These are phyloP conservation scores for Boletus vermiculosoides DNA, from an alignment of 768 basidiomycete genomes.

Conservation along the genomic window DNA sequence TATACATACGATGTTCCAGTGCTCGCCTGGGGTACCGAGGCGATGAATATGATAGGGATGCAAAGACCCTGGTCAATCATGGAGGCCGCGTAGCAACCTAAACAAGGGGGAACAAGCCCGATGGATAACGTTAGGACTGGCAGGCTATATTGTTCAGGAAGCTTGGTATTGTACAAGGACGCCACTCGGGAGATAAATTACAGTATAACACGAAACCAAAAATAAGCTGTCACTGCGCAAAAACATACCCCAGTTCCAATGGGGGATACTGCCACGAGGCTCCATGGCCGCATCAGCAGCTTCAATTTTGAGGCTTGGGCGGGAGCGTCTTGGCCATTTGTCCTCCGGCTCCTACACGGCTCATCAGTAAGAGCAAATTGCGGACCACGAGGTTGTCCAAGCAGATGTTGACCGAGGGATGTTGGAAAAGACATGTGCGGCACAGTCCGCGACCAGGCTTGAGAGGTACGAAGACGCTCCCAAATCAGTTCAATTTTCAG, in stretches of 20 bases:
- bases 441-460: slow-evolving; percentile 17
- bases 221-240: slow-evolving; percentile 1
- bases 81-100: neutral
- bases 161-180: neutral
- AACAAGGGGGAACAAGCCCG: neutral
- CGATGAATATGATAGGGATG: neutral
- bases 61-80: neutral
- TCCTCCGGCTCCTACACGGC: neutral
- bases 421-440: slow-evolving; percentile 10
- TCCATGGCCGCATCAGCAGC: neutral
- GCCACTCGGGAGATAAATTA: slow-evolving; percentile 4
- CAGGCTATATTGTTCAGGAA: neutral
- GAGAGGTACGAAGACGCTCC: slow-evolving; percentile 23
- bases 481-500: slow-evolving; percentile 25
- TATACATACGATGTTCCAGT: neutral
- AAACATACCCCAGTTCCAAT: neutral
- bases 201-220: neutral
- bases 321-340: neutral
- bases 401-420: neutral
- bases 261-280: neutral
- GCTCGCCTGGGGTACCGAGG: neutral
- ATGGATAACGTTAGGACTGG: neutral
- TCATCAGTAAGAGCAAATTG: neutral
- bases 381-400: neutral
- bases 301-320: neutral